Conservation (phyloP, 768 basidiomycete species). For the Termitomyces sp. region DNA sequence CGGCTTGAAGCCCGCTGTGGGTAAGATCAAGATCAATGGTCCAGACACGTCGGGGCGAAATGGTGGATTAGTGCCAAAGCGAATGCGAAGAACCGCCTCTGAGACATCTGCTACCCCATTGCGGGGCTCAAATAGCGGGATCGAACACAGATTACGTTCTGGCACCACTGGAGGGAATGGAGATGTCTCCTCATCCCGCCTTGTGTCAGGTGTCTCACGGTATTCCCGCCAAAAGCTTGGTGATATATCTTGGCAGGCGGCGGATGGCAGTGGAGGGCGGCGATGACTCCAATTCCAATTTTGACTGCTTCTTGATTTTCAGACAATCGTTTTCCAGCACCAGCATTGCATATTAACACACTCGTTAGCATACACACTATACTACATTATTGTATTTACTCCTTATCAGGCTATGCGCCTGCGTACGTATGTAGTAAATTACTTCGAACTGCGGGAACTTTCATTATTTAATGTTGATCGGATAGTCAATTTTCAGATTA, state of each 20-base stretch:
- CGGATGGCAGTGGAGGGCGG: slow-evolving; percentile 3
- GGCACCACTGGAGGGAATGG: slow-evolving; percentile 1
- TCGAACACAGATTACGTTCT: slow-evolving; percentile 10
- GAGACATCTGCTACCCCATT: slow-evolving; percentile 44
- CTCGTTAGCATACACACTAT: slow-evolving; percentile 21
- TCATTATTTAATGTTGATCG: neutral
- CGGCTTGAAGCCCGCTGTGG: slow-evolving; percentile 50
- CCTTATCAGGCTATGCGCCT: neutral
- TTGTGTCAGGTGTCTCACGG: slow-evolving; percentile 28
- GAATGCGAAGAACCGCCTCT: slow-evolving; percentile 62
- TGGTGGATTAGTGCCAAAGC: slow-evolving; percentile 49
- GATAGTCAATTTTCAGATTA: too few species aligned
- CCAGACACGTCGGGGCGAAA: slow-evolving; percentile 18
- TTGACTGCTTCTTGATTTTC: slow-evolving; percentile 3
- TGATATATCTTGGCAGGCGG: slow-evolving; percentile 57
- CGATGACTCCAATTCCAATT: slow-evolving; percentile 4
- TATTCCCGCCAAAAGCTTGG: slow-evolving; percentile 49
- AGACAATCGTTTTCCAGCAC: slow-evolving; percentile 6
- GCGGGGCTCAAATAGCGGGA: slow-evolving; percentile 12
- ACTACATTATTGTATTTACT: slow-evolving; percentile 2
- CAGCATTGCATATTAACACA: slow-evolving; percentile 19
- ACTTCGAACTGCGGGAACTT: neutral
- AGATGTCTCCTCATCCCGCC: slow-evolving; percentile 16
- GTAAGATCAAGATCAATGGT: slow-evolving; percentile 19
- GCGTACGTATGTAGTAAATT: neutral